These are phyloP conservation scores for Astathelohania contejeani DNA, from an alignment of 371 early-diverging fungal species.

Conservation along the genomic window DNA sequence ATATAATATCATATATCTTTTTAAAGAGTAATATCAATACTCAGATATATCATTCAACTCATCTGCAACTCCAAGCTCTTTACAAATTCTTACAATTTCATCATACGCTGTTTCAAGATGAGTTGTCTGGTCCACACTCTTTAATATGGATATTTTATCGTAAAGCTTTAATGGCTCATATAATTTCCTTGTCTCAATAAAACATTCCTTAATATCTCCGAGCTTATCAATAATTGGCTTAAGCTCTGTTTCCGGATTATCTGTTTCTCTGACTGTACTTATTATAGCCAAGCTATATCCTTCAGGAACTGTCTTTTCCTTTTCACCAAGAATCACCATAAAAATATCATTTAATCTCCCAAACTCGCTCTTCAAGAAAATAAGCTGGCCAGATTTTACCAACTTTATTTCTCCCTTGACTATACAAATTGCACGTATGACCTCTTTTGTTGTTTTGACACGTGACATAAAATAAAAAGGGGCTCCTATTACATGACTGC, in stretches of 20 bases:
- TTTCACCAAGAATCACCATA: slow-evolving; percentile 43
- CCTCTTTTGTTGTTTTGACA: slow-evolving; percentile 57
- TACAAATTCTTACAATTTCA: slow-evolving; percentile 53
- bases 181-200: slow-evolving; percentile 28
- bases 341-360: slow-evolving; percentile 48
- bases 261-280: slow-evolving; percentile 42
- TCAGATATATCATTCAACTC: too few species aligned
- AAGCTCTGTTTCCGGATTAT: slow-evolving; percentile 22
- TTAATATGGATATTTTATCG: slow-evolving; percentile 69
- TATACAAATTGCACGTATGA: slow-evolving; percentile 31
- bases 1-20: too few species aligned
- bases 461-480: slow-evolving; percentile 70
- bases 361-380: slow-evolving; percentile 31
- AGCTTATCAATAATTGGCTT: slow-evolving; percentile 18
- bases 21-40: too few species aligned
- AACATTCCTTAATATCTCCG: slow-evolving; percentile 29
- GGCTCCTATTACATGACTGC: slow-evolving; percentile 74
- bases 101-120: slow-evolving; percentile 91
- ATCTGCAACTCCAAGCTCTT: slow-evolving; percentile 7
- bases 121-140: slow-evolving; percentile 84
- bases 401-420: slow-evolving; percentile 7
- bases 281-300: slow-evolving; percentile 50
- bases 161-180: slow-evolving; percentile 40
- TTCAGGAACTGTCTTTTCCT: slow-evolving; percentile 42
- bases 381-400: slow-evolving; percentile 15